phyloP scores from a whole-genome alignment of 2,329 filamentous ascomycete genomes.

The Ophiosphaerella korrae region DNA sequence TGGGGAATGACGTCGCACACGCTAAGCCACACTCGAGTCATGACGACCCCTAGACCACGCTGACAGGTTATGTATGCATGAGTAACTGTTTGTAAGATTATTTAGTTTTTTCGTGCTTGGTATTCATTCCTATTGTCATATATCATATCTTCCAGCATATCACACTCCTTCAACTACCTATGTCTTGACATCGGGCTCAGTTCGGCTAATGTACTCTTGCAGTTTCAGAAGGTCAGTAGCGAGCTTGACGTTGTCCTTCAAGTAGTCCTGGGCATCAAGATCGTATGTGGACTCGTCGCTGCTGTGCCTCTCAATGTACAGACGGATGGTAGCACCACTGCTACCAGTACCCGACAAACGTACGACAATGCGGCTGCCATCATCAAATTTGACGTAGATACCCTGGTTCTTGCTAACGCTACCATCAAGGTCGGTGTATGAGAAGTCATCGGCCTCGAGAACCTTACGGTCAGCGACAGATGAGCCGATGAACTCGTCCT shows the following conservation, averaged over 20 bases:
- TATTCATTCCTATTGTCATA: background rate
- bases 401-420: constrained; percentile 96
- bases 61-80: too few species aligned
- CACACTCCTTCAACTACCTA: constrained; percentile 51
- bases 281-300: constrained; percentile 77
- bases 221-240: constrained; percentile 87
- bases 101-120: background rate
- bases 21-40: constrained; percentile 20
- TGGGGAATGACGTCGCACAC: constrained; percentile 23
- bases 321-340: constrained; percentile 91
- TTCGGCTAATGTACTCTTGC: constrained; percentile 89
- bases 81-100: too few species aligned
- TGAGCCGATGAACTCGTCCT: constrained; percentile 79
- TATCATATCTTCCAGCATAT: constrained; percentile 12
- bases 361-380: constrained; percentile 92
- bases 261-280: constrained; percentile 88
- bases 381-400: constrained; percentile 90
- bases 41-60: constrained; percentile 3
- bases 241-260: constrained; percentile 86
- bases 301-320: constrained; percentile 97
- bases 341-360: constrained; percentile 94
- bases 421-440: constrained; percentile 97
- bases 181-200: constrained; percentile 95
- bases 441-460: constrained; percentile 90
- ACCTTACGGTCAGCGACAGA: constrained; percentile 83